Base-by-base conservation (phyloP, 1,284 basidiomycete species). In the Ganoderma lucidum region DNA sequence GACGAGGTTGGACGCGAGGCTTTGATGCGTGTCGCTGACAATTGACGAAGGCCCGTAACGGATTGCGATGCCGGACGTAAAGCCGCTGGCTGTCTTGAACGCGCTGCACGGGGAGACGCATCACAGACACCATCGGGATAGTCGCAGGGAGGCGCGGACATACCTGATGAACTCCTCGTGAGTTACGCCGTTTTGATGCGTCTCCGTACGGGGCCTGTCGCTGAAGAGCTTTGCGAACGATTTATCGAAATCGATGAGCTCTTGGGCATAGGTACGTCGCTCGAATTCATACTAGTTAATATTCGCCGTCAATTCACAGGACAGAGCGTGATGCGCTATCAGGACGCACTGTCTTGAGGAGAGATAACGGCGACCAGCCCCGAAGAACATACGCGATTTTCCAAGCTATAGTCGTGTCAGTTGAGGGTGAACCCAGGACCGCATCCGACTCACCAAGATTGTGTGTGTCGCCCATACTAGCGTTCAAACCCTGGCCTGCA, bases 401-500 rank as follows among this genome's bases (percentile, higher is more conserved):
- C 94, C 93, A 95, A 2, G 86, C 90, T 89, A 66, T 2, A 6
- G 28, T 32, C 10, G 6, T 3, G 32, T 42, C 30, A 39, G 32
- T 19, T 14, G 30, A 15, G 19, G 19, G 2, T 12, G 12, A n/a
- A 19, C 0, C 8, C 2, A 12, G 6, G 17, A 10, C 10, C 6
- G 32, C 3, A 9, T 30, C 9, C 6, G 5, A 75, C 79, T 14
- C 55, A 89, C 90, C 85, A 19, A 95, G 84, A 75, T 95, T 95
- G 73, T 93, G 93, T 12, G 90, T 88, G 76, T 96, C 94, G 2
- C 91, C 92, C 92, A 95, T 94, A 74, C 92, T 92, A 1, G 88
- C 88, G 74, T 91, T 91, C 88, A 90, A 88, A 0, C 89, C 89
- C 74, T 88, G 82, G 84, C 92, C 88, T 82, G 88, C 80, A 82